These are phyloP conservation scores for Epichloe aotearoae DNA, from an alignment of 2,329 filamentous ascomycete genomes.

Conservation along the genomic window DNA sequence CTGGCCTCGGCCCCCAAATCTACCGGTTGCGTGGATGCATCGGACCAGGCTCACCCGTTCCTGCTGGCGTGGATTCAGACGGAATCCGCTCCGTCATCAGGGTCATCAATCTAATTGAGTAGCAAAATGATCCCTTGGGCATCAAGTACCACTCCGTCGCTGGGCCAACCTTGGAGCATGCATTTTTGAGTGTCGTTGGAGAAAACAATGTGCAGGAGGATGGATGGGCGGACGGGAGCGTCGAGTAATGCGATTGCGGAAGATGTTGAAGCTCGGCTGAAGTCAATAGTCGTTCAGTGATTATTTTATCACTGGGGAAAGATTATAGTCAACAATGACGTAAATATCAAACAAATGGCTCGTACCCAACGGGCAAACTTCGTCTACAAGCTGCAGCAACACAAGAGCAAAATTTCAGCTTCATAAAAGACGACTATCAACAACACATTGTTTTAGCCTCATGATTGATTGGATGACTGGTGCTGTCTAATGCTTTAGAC, in stretches of 20 bases:
- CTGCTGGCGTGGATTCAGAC: slow-evolving; percentile 5
- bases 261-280: background rate
- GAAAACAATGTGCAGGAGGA: slow-evolving; percentile 33
- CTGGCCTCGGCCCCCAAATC: slow-evolving; percentile 45
- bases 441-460: background rate
- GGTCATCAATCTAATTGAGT: slow-evolving; percentile 37
- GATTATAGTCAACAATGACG: too few relatives aligned
- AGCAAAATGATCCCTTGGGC: slow-evolving; percentile 40
- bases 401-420: too few relatives aligned
- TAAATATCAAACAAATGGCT: too few relatives aligned
- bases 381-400: too few relatives aligned
- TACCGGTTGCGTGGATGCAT: slow-evolving; percentile 35
- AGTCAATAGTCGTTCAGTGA: too few relatives aligned
- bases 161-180: slow-evolving; percentile 54
- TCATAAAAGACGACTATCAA: background rate
- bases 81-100: slow-evolving; percentile 12
- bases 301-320: too few relatives aligned
- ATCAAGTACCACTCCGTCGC: slow-evolving; percentile 54
- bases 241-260: background rate
- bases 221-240: background rate
- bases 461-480: background rate
- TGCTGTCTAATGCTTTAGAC: slow-evolving; percentile 1
- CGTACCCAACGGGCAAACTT: too few relatives aligned
- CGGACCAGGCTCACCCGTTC: slow-evolving; percentile 31
- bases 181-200: slow-evolving; percentile 55